Evolutionary conservation across 1,284 basidiomycete genomes (phyloP).

Genomic region (Puccinia novopanici): DNA sequence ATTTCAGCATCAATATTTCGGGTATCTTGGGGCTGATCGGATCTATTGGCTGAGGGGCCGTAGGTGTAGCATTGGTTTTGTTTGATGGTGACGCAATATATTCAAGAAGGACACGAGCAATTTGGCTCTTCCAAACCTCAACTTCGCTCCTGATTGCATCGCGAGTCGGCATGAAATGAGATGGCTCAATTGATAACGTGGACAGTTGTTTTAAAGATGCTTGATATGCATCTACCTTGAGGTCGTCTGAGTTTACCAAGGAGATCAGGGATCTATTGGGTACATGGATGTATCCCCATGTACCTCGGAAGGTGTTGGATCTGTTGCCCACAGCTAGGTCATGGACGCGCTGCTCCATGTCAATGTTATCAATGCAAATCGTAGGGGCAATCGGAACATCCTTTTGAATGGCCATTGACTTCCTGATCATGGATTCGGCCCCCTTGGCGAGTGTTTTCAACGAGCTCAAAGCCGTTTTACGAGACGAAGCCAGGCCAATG

Average conservation of each 20-base stretch:
- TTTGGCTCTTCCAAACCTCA: no score
- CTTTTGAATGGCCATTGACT: not conserved
- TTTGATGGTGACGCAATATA: not conserved
- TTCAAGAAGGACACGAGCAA: not conserved
- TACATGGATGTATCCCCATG: not conserved
- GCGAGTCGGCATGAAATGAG: not conserved
- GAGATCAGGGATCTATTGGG: not conserved
- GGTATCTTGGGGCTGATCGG: not conserved
- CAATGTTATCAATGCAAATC: slow-evolving; percentile 1
- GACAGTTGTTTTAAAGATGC: not conserved
- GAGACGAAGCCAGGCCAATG: not conserved
- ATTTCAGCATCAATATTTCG: not conserved
- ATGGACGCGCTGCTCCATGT: not conserved
- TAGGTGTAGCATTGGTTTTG: no score
- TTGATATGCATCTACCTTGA: not conserved
- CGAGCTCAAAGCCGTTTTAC: not conserved
- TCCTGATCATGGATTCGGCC: not conserved
- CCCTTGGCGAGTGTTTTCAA: not conserved
- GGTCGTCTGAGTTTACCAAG: not conserved
- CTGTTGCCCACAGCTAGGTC: not conserved
- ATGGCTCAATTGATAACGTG: not conserved
- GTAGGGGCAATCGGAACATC: not conserved
- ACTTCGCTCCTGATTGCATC: not conserved
- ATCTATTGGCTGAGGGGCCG: not conserved
- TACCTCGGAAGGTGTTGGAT: not conserved